Base-by-base conservation (phyloP, 2,329 filamentous ascomycete genomes). In the Diaporthe sp. region DNA sequence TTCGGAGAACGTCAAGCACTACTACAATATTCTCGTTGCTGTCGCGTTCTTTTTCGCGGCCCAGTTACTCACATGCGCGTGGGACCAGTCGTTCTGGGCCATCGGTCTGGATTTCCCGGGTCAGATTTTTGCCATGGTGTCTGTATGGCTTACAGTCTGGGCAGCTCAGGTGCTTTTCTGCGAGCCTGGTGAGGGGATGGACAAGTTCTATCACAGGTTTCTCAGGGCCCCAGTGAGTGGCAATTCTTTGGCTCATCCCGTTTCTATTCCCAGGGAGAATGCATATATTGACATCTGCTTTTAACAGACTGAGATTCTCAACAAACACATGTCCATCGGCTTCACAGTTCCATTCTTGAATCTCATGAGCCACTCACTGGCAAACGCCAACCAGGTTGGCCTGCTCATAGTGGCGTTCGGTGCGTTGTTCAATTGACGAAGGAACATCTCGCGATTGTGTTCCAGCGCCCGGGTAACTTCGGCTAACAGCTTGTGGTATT, bases 301-400 rank as follows among this genome's bases (percentile, higher is more conserved):
- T 58, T 2, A 15, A 2, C 67, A 89, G 87, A 82, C 88, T 30
- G 84, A 89, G 64, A 83, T 89, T 13, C 83, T 89, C 71, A 89
- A 89, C 76, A 80, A 83, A 3, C 86, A 89, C 78, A 84, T 89
- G 77, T 87, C 87, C 0, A 78, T 89, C 8, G 88, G 86, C 4
- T 89, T 89, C 76, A 85, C 86, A 0, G 83, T 89, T 3, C 88
- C 88, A 0, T 83, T 89, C 3, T 80, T 88, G 2, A 86, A 86
- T 82, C 83, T 89, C 19, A 83, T 84, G 52, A 78, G 79, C 3
- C 75, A 83, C 9, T 77, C 83, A 15, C 76, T 85, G 10, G 78
- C 80, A 25, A 77, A 80, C 25, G 76, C 73, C 4, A 80, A 81
- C 72, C 79, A 77, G 0, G 82, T 89, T n/a, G 86, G 83, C 7